These are phyloP conservation scores for Lycium ferocissimum DNA, from an alignment of 257 asterid species.

Conservation along the genomic window DNA sequence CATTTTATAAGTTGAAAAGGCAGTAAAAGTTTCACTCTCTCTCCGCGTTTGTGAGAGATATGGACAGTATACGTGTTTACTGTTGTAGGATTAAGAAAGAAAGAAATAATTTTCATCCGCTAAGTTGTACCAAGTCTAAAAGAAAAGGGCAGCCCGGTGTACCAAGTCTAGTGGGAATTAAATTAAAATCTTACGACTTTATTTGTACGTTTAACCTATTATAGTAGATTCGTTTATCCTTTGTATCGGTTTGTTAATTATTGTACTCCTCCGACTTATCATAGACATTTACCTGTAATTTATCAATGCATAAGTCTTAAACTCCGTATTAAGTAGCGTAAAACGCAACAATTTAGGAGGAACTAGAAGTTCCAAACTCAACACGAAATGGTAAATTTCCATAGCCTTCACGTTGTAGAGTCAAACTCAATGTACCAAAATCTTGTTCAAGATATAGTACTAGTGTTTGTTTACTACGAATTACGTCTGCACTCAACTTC, in stretches of 20 bases:
- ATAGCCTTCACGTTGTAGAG: too few species aligned
- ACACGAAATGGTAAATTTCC: too few species aligned
- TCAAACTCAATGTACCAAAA: not conserved
- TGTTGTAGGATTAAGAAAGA: not conserved
- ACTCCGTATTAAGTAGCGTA: too few species aligned
- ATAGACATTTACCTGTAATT: too few species aligned
- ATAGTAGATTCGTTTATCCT: too few species aligned
- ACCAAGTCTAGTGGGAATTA: not conserved
- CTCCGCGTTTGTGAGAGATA: not conserved
- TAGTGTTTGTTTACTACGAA: not conserved
- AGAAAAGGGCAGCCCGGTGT: too few species aligned
- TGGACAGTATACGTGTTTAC: not conserved
- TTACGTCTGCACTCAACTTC: not conserved
- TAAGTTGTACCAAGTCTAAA: not conserved
- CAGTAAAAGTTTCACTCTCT: not conserved
- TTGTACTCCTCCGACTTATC: too few species aligned
- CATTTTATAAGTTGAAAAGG: slow-evolving; percentile 13
- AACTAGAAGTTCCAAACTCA: too few species aligned
- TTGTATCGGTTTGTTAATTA: too few species aligned
- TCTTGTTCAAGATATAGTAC: not conserved
- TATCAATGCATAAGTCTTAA: too few species aligned
- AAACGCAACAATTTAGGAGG: too few species aligned
- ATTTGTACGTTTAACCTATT: too few species aligned
- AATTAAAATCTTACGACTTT: not conserved
- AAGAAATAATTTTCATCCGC: not conserved